Evolutionary conservation across 139 green algal genomes (phyloP).

Genomic region (Haematococcus lacustris): DNA sequence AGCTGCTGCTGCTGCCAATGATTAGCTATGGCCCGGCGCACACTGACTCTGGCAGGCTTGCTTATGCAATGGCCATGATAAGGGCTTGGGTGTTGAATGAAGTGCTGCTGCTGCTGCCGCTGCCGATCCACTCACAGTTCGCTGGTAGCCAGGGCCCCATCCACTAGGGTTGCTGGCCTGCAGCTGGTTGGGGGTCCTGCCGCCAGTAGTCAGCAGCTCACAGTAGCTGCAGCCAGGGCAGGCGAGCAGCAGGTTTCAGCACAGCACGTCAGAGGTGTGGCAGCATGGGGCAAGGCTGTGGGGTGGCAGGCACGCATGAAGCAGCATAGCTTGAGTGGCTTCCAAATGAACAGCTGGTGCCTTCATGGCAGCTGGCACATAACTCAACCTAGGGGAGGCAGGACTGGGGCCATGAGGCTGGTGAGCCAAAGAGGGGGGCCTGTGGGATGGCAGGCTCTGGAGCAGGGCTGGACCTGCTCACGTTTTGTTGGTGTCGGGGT

Average conservation of each 20-base stretch:
- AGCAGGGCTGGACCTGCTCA: not conserved
- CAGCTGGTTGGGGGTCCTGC: not conserved
- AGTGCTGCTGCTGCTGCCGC: not conserved
- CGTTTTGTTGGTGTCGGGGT: constrained; percentile 9
- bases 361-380: no score
- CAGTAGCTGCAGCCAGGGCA: not conserved
- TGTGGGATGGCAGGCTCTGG: no score
- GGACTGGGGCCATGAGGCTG: no score
- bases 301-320: not conserved
- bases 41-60: not conserved
- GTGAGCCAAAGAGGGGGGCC: no score
- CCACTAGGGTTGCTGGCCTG: not conserved
- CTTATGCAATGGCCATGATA: not conserved
- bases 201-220: not conserved
- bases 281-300: no score
- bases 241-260: no score
- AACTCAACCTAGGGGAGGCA: no score
- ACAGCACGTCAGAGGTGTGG: no score
- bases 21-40: no score
- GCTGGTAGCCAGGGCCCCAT: constrained; percentile 3
- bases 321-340: not conserved
- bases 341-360: not conserved
- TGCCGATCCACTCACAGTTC: no score
- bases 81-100: not conserved
- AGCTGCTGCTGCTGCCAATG: no score